Base-by-base conservation (phyloP, 129 eudicot genomes). In the Tagetes patula region DNA sequence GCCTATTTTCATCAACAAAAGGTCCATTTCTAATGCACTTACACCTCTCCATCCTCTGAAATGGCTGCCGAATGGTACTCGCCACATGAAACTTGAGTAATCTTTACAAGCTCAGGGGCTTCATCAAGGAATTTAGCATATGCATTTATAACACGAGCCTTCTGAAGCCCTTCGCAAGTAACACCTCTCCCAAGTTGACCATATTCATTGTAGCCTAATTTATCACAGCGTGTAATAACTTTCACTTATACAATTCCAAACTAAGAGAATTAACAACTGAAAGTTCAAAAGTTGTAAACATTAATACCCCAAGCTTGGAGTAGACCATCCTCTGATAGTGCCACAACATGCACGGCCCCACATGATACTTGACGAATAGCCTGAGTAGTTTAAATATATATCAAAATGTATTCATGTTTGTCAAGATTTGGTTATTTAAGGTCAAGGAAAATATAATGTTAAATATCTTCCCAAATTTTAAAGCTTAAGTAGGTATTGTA, bases 141-240 rank as follows among this genome's bases (percentile, higher is more conserved):
- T 55, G 87, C 88, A 45, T 78, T 81, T 70, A 95, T 83, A 74
- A 90, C 59, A 72, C 84, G 94, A 55, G 96, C 94, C 86, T 95
- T 95, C 79, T 95, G 99, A 73, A 95, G 90, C 59, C 99, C 99
- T 88, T 91, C 97, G 48, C 89, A 83, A 62, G 97, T 90, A 76
- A 95, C 75, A 79, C 96, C 99, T 88, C 96, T 86, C 60, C 99
- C 99, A 83, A 95, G 99, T 81, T 95, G 99, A 77, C 99, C 99
- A 65, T 69, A 87, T 81, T 95, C 99, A 87, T 95, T 95, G 82
- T 95, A 95, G 81, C 99, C 99, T 95, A 88, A 75, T 83, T 83
- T 75, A 71, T 69, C 81, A 87, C 60, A 82, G 33, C 78, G 33
- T 80, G 85, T 81, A 72, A 80, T 69, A 68, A 61, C 79, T 47